Base-by-base conservation (phyloP, 1,284 basidiomycete species). In the Macrocybe sp. region DNA sequence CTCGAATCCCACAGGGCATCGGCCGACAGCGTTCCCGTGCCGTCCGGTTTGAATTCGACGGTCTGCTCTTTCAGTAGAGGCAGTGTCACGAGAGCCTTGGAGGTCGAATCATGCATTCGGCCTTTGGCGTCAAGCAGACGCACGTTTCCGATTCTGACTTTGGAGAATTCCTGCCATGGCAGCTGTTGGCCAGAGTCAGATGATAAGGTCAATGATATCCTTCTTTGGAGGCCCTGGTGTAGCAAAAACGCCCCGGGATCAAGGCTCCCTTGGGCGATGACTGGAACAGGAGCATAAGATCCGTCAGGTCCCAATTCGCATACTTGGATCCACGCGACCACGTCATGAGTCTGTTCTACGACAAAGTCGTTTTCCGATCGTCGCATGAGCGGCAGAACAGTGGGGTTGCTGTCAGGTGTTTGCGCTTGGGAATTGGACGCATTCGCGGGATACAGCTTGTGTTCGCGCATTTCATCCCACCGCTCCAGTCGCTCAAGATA, bases 1-100 rank as follows among this genome's bases (percentile, higher is more conserved):
- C 92, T 92, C 2, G 91, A 92, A 68, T 99, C 97, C 96, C 96
- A 99, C 4, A 90, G 73, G 0, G 86, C 86, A 45, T 83, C 78
- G 4, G 83, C 85, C 30, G 73, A 69, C 39, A 96, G 67, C 6
- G 65, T 65, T 3, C 89, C 85, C 2, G 89, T 90, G 1, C 93
- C 94, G 66, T 97, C 92, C 1, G 87, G 74, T 56, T 74, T 84
- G 70, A 86, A 90, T 51, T 86, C 81, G 8, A 88, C 70, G 7
- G 64, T 67, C 64, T 91, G 87, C 29, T 87, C 82, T 56, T 86
- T 84, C 55, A 86, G 69, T 6, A 92, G 64, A 9, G 85, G 85
- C 31, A 94, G 73, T 6, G 83, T 86, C 45, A 84, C 75, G 50
- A 88, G 66, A 16, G 77, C 66, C 58, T 83, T 82, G 14, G 85